phyloP scores from a whole-genome alignment of 2,329 filamentous ascomycete genomes.

The Aspergillus sp. region DNA sequence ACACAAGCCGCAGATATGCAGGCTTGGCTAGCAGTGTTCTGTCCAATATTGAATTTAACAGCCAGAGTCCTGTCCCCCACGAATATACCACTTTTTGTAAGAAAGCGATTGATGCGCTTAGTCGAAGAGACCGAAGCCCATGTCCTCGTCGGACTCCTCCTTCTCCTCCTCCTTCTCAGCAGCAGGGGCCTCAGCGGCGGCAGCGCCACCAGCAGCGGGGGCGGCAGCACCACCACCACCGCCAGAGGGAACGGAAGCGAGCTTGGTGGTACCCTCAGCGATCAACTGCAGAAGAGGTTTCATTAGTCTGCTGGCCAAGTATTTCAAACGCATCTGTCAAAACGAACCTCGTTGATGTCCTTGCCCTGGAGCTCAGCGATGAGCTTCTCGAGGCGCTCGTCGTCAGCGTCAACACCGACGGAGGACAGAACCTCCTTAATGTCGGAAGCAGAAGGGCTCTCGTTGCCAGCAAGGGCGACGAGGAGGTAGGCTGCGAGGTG shows the following conservation, averaged over 20 bases:
- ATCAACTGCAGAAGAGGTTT: slow-evolving; percentile 66
- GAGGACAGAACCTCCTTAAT: slow-evolving; percentile 87
- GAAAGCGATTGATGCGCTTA: slow-evolving; percentile 34
- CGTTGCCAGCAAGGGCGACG: slow-evolving; percentile 88
- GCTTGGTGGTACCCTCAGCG: slow-evolving; percentile 83
- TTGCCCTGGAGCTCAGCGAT: slow-evolving; percentile 69
- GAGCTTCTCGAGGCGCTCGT: slow-evolving; percentile 81
- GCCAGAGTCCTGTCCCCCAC: slow-evolving; percentile 57
- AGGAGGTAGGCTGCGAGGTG: slow-evolving; percentile 99
- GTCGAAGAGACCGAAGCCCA: slow-evolving; percentile 75
- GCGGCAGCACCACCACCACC: slow-evolving; percentile 58
- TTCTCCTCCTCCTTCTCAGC: slow-evolving; percentile 72
- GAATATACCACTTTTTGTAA: slow-evolving; percentile 54
- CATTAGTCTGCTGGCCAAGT: slow-evolving; percentile 14
- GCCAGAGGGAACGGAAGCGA: slow-evolving; percentile 94
- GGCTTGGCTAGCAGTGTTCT: slow-evolving; percentile 28
- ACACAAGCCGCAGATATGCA: slow-evolving; percentile 33
- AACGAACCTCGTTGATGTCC: slow-evolving; percentile 82
- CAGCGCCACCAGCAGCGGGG: slow-evolving; percentile 63
- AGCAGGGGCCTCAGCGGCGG: slow-evolving; percentile 65
- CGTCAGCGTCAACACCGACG: slow-evolving; percentile 92
- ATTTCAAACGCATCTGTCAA: neutral
- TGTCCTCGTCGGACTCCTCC: slow-evolving; percentile 72
- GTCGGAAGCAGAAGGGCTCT: slow-evolving; percentile 79
- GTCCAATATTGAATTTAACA: slow-evolving; percentile 31